phyloP scores from a whole-genome alignment of 106 monocot genomes.

The Dactylorhiza incarnata region DNA sequence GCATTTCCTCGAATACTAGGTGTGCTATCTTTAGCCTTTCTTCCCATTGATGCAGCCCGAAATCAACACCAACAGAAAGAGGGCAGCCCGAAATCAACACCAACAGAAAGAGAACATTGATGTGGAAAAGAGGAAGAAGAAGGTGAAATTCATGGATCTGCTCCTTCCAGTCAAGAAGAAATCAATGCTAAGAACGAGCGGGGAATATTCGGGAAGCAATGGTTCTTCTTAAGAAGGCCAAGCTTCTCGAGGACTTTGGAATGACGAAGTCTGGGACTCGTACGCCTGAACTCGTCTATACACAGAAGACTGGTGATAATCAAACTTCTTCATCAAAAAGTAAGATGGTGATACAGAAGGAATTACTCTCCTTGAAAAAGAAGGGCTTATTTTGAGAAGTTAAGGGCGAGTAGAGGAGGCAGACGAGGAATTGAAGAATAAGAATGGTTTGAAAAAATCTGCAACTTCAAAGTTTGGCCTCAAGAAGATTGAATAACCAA shows the following conservation, averaged over 20 bases:
- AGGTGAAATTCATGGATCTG: no score
- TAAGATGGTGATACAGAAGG: conserved; percentile 66
- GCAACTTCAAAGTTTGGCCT: conserved; percentile 13
- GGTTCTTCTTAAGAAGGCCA: no score
- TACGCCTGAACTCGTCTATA: conserved; percentile 1
- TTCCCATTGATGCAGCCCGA: no score
- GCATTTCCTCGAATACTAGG: conserved; percentile 70
- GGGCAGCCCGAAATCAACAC: no score
- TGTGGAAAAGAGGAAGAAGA: no score
- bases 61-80: no score
- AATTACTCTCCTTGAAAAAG: conserved; percentile 78
- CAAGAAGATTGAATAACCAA: conserved; percentile 14
- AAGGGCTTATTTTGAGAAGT: conserved; percentile 72
- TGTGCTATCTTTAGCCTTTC: no score
- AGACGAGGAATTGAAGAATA: conserved; percentile 74
- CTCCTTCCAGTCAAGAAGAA: no score
- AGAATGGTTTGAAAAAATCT: conserved; percentile 22
- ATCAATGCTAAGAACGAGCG: no score
- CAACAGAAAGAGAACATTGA: no score
- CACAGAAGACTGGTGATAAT: conserved; percentile 3
- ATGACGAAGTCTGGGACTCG: conserved; percentile 13
- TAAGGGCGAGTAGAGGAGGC: conserved; percentile 71
- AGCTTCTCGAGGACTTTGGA: conserved; percentile 59
- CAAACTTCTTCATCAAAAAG: conserved; percentile 31
- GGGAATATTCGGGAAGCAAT: no score